phyloP scores from a whole-genome alignment of 73 alveolate genomes.

The Blepharisma stoltei region DNA sequence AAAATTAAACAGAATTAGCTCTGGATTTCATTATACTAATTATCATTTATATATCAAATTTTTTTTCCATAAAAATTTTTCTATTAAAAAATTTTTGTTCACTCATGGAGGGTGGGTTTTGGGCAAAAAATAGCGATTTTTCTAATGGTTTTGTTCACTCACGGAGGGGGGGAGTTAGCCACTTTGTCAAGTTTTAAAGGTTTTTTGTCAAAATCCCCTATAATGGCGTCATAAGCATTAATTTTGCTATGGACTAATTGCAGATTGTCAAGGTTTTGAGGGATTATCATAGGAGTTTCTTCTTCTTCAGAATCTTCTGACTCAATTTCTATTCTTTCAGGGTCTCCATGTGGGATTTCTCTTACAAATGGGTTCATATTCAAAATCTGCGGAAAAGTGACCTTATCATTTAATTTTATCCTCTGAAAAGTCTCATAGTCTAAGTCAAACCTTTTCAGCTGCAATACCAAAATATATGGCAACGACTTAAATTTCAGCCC shows the following conservation, averaged over 20 bases:
- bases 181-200: constrained; percentile 5
- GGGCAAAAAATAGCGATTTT: too few species aligned
- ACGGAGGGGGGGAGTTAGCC: too few species aligned
- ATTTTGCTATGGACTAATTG: too few species aligned
- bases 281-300: background rate
- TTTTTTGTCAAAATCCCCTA: constrained; percentile 2
- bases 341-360: constrained; percentile 37
- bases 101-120: too few species aligned
- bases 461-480: constrained; percentile 75
- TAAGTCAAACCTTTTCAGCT: constrained; percentile 80
- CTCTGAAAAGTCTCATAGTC: constrained; percentile 70
- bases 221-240: background rate
- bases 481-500: constrained; percentile 66
- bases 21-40: too few species aligned
- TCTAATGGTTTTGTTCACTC: too few species aligned
- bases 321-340: background rate
- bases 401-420: constrained; percentile 74
- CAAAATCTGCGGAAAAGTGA: constrained; percentile 68
- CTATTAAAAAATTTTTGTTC: too few species aligned
- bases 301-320: background rate
- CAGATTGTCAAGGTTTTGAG: too few species aligned
- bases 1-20: background rate
- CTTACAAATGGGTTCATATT: constrained; percentile 62
- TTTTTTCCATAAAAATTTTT: background rate
- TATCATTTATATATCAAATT: too few species aligned